phyloP scores from a whole-genome alignment of 2,329 filamentous ascomycete species.

The Calonectria naviculata region DNA sequence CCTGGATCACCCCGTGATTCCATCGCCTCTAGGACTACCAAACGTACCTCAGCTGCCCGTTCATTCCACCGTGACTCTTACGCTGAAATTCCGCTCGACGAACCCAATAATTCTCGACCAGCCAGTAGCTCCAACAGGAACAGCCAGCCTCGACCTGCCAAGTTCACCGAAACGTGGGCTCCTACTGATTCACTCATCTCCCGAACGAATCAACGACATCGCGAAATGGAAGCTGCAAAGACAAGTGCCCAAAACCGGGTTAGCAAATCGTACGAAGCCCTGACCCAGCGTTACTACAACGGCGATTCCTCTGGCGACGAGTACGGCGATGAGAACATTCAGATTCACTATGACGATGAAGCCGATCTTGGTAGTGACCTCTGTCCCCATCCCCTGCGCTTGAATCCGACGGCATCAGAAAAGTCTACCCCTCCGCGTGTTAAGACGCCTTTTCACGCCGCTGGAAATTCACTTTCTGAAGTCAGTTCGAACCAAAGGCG shows the following conservation, averaged over 20 bases:
- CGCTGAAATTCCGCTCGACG: conserved; percentile 59
- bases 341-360: conserved; percentile 40
- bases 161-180: conserved; percentile 67
- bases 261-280: conserved; percentile 56
- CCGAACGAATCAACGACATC: conserved; percentile 65
- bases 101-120: conserved; percentile 44
- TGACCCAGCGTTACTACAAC: conserved; percentile 57
- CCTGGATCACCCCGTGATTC: conserved; percentile 58
- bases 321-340: conserved; percentile 50
- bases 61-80: conserved; percentile 58
- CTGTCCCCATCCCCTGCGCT: conserved; percentile 65
- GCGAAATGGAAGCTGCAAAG: conserved; percentile 52
- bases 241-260: conserved; percentile 44
- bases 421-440: conserved; percentile 27
- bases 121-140: conserved; percentile 33
- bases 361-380: conserved; percentile 37
- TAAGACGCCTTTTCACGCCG: conserved; percentile 35
- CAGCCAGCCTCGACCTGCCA: conserved; percentile 52
- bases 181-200: conserved; percentile 64
- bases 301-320: conserved; percentile 55
- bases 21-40: conserved; percentile 56
- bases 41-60: conserved; percentile 56
- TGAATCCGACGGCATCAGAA: conserved; percentile 54
- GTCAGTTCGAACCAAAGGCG: conserved; percentile 57
- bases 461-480: conserved; percentile 53